Conservation (phyloP, 106 monocot species). For the Xerophyta viscosa region DNA sequence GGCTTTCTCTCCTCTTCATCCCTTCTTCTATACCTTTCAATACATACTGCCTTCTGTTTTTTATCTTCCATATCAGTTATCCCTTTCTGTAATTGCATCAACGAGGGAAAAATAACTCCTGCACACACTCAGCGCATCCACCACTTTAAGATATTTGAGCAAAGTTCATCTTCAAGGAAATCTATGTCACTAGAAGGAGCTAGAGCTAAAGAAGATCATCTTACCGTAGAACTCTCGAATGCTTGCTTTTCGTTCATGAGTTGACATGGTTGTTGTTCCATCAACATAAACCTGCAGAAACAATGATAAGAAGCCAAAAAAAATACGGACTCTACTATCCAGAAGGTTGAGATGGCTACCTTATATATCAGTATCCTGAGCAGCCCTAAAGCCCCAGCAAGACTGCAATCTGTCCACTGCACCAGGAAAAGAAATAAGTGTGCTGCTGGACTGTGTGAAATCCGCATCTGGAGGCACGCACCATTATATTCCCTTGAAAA, state of each 20-base stretch:
- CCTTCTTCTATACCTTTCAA: constrained; percentile 62
- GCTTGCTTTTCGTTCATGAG: constrained; percentile 86
- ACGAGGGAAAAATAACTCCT: constrained; percentile 67
- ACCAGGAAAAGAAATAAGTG: constrained; percentile 62
- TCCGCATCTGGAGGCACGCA: constrained; percentile 57
- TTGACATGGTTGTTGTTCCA: constrained; percentile 83
- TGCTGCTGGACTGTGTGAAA: constrained; percentile 57
- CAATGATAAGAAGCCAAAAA: no score
- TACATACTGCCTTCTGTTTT: constrained; percentile 65
- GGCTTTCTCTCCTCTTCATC: constrained; percentile 31
- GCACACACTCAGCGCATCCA: no score
- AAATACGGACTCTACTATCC: no score
- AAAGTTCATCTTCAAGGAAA: neutral
- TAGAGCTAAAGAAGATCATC: no score
- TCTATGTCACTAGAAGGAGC: neutral
- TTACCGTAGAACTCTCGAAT: constrained; percentile 85
- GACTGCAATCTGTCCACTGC: constrained; percentile 84
- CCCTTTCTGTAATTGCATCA: constrained; percentile 67
- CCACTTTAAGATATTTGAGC: neutral
- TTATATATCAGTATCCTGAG: constrained; percentile 56
- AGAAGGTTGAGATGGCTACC: constrained; percentile 8
- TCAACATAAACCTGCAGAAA: constrained; percentile 81
- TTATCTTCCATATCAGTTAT: constrained; percentile 88
- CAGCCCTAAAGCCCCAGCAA: constrained; percentile 79
- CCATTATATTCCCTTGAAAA: constrained; percentile 66